A percentile compares a stretch with the other conserved stretches of the same genome.
Evolutionary conservation across 140 eudicot species (phyloP).

Genomic region (Erigeron philadelphicus): DNA sequence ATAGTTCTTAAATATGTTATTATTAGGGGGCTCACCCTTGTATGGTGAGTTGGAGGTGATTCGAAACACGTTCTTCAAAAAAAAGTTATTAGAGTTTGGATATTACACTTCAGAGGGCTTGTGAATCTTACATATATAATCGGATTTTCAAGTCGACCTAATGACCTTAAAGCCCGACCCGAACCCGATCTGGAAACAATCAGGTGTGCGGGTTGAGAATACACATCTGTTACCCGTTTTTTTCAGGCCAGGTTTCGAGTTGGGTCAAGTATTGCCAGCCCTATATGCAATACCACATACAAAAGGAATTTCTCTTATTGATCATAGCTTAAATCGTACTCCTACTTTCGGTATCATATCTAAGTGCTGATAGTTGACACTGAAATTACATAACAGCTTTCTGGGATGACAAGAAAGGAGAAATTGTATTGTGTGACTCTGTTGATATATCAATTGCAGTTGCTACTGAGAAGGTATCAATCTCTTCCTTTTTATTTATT

Average conservation of each 20-base stretch:
- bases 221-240: not conserved
- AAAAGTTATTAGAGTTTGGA: no score
- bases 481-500: slow-evolving; percentile 14
- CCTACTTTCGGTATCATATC: slow-evolving; percentile 13
- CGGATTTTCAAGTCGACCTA: not conserved
- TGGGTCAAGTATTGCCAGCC: not conserved
- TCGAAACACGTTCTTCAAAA: no score
- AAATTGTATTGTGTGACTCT: slow-evolving; percentile 54
- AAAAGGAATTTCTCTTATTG: not conserved
- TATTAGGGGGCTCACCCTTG: no score
- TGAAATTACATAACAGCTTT: slow-evolving; percentile 47
- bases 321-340: not conserved
- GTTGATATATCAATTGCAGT: slow-evolving; percentile 99
- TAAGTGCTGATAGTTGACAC: slow-evolving; percentile 22
- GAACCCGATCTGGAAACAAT: not conserved
- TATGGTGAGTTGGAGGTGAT: no score
- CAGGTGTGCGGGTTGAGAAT: not conserved
- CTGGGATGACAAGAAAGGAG: slow-evolving; percentile 84
- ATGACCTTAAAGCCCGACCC: not conserved
- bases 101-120: no score
- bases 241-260: not conserved
- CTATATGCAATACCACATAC: not conserved
- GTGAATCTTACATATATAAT: no score
- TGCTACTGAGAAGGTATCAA: slow-evolving; percentile 84
- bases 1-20: no score